phyloP scores from a whole-genome alignment of 495 filamentous ascomycete species.

The Podospora pseudocomata region DNA sequence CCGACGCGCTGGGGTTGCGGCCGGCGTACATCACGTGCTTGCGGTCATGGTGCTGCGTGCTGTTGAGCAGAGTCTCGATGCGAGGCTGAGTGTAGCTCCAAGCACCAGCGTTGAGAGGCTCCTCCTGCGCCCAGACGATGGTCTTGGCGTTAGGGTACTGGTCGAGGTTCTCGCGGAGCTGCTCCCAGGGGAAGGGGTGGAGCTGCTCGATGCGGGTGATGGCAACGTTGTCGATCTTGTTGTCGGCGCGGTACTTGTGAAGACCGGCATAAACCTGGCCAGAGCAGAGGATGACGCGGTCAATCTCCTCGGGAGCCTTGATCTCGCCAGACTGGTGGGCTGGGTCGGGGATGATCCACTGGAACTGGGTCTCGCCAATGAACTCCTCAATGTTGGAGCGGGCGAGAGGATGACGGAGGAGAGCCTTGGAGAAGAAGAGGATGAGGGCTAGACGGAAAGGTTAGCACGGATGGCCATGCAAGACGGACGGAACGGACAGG shows the following conservation, averaged over 20 bases:
- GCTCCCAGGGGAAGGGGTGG: constrained; percentile 97
- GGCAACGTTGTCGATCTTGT: constrained; percentile 80
- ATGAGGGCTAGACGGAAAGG: constrained; percentile 62
- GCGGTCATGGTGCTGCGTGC: constrained; percentile 82
- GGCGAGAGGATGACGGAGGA: constrained; percentile 87
- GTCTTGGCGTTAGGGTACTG: constrained; percentile 93
- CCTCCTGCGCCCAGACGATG: constrained; percentile 95
- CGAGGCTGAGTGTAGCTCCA: constrained; percentile 95
- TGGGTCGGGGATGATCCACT: constrained; percentile 89
- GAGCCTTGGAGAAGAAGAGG: constrained; percentile 94
- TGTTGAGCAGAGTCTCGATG: constrained; percentile 90
- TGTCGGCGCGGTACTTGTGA: constrained; percentile 80
- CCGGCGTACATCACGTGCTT: constrained; percentile 98
- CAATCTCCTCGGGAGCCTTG: constrained; percentile 78
- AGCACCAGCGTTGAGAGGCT: constrained; percentile 92
- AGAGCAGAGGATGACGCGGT: constrained; percentile 89
- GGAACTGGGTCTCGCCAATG: constrained; percentile 85
- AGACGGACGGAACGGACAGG: neutral
- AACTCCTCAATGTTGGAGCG: constrained; percentile 88
- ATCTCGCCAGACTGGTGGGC: constrained; percentile 70
- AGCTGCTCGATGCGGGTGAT: constrained; percentile 96
- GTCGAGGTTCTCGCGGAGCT: constrained; percentile 92
- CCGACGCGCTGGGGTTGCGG: constrained; percentile 80
- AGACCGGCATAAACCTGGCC: constrained; percentile 92
- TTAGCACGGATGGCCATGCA: constrained; percentile 35